phyloP scores from a whole-genome alignment of 805 yeast species.

The Monosporozyma solicola region DNA sequence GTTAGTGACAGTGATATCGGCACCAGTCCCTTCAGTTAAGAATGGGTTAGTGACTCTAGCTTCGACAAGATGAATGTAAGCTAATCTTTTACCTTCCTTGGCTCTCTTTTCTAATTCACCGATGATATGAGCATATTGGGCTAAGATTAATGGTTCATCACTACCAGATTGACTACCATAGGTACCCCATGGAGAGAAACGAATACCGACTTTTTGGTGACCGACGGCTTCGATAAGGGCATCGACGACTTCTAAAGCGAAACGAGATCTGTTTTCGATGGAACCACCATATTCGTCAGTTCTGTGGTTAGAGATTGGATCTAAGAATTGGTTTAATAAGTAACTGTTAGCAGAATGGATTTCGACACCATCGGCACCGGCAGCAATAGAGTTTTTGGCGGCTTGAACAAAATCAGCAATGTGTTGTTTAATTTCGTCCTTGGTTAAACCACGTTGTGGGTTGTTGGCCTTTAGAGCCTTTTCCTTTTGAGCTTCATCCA shows the following conservation, averaged over 20 bases:
- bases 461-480: slow-evolving; percentile 29
- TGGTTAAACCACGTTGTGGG: slow-evolving; percentile 26
- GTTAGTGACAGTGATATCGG: slow-evolving; percentile 25
- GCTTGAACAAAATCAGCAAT: slow-evolving; percentile 37
- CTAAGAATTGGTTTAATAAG: slow-evolving; percentile 47
- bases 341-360: slow-evolving; percentile 64
- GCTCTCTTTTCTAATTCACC: slow-evolving; percentile 35
- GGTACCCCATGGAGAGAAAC: slow-evolving; percentile 41
- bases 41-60: slow-evolving; percentile 14
- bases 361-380: slow-evolving; percentile 53
- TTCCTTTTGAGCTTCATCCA: slow-evolving; percentile 28
- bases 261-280: slow-evolving; percentile 41
- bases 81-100: slow-evolving; percentile 32
- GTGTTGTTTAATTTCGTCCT: slow-evolving; percentile 34
- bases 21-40: slow-evolving; percentile 22
- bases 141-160: slow-evolving; percentile 28
- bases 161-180: slow-evolving; percentile 35
- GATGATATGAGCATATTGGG: slow-evolving; percentile 36
- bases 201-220: slow-evolving; percentile 37
- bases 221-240: slow-evolving; percentile 45
- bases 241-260: slow-evolving; percentile 42
- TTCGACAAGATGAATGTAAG: slow-evolving; percentile 38
- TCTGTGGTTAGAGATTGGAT: slow-evolving; percentile 36
- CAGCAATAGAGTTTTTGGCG: slow-evolving; percentile 34
- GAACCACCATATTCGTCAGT: slow-evolving; percentile 50